Conservation (phyloP, 2,329 filamentous ascomycete species). For the Aspergillus sergii region DNA sequence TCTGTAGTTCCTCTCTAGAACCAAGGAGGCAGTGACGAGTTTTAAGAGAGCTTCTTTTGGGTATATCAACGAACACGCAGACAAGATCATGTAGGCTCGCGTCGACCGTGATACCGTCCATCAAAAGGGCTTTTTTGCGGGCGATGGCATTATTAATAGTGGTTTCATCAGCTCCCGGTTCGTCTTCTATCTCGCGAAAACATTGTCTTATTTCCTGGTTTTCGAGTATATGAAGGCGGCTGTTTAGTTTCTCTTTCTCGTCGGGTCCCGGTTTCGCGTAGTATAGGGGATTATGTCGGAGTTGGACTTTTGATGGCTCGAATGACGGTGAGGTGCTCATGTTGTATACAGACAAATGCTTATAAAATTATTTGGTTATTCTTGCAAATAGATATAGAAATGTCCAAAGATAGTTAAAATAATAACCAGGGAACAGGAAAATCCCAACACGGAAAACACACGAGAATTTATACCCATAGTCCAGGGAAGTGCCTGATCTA, state of each 20-base stretch:
- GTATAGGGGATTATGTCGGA: background rate
- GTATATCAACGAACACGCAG: background rate
- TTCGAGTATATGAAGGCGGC: background rate
- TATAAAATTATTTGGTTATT: background rate
- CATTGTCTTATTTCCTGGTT: background rate
- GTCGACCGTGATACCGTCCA: background rate
- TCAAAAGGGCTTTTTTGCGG: background rate
- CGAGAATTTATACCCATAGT: background rate
- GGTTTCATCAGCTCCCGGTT: background rate
- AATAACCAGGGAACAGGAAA: background rate
- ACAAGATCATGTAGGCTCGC: background rate
- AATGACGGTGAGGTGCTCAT: background rate
- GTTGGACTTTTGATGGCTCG: background rate
- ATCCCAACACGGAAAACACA: background rate
- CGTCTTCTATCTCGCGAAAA: background rate
- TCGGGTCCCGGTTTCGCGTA: background rate
- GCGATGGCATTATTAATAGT: background rate
- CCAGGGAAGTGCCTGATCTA: background rate
- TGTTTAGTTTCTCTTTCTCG: background rate
- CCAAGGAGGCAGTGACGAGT: background rate
- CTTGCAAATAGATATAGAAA: background rate
- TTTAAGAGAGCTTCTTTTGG: fast-evolving
- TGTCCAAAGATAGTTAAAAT: background rate
- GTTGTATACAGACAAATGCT: background rate
- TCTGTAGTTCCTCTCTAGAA: background rate